These are phyloP conservation scores for Coemansia sp. DNA, from an alignment of 192 early-diverging fungal genomes.

Conservation along the genomic window DNA sequence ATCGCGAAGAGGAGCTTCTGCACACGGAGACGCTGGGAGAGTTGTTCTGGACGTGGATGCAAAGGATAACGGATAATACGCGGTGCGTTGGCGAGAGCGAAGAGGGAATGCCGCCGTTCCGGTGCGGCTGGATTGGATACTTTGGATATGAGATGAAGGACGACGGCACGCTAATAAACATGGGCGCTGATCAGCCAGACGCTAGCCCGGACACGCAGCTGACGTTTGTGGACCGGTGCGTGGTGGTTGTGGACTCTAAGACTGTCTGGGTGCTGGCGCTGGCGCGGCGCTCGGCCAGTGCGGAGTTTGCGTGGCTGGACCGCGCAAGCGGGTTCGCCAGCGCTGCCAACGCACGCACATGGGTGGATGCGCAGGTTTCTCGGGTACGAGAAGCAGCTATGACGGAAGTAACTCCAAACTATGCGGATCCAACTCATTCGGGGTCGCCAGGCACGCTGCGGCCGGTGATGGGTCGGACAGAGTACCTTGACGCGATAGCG, in stretches of 20 bases:
- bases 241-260: conserved; percentile 53
- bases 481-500: conserved; percentile 55
- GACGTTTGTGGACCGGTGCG: conserved; percentile 70
- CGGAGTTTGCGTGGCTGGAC: conserved; percentile 2
- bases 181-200: neutral
- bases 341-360: neutral
- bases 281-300: neutral
- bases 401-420: too few species aligned
- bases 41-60: conserved; percentile 71
- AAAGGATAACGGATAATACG: conserved; percentile 33
- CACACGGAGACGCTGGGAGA: neutral
- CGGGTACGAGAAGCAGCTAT: neutral
- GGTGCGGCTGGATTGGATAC: conserved; percentile 86
- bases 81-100: conserved; percentile 5
- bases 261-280: conserved; percentile 21
- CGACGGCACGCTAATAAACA: too few species aligned
- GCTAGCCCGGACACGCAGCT: conserved; percentile 72
- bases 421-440: too few species aligned
- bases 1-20: neutral
- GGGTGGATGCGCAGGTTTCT: neutral
- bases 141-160: conserved; percentile 94
- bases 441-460: too few species aligned
- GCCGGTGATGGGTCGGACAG: conserved; percentile 13
- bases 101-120: conserved; percentile 55
- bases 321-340: conserved; percentile 12